Evolutionary conservation across 176 grass and related monocot species (phyloP).

Genomic region (Otatea glauca): DNA sequence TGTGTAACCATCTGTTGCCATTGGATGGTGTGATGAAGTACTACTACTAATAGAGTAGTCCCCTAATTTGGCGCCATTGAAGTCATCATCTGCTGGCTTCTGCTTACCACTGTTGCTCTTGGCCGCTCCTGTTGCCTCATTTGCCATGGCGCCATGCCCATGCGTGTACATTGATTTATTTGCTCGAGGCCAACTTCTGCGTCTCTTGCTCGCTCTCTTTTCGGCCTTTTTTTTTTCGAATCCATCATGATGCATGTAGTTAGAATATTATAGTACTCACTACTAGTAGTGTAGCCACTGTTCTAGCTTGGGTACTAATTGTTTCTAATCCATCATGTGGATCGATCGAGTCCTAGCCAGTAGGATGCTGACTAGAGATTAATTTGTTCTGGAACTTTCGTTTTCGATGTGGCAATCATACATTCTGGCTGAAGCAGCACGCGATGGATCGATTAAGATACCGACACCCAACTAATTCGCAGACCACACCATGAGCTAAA

Average conservation of each 20-base stretch:
- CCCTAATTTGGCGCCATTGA: background rate
- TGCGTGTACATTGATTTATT: background rate
- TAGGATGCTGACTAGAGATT: background rate
- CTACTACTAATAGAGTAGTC: background rate
- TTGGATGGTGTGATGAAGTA: background rate
- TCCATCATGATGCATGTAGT: background rate
- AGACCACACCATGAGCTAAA: background rate
- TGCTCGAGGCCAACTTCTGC: background rate
- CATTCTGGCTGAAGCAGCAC: background rate
- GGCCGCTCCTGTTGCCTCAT: background rate
- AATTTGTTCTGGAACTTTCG: background rate
- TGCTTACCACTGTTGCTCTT: background rate
- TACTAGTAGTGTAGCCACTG: background rate
- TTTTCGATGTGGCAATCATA: background rate
- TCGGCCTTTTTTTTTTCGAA: background rate
- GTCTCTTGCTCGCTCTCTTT: background rate
- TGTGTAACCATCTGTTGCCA: background rate
- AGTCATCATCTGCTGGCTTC: background rate
- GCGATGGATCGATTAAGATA: background rate
- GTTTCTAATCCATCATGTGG: background rate
- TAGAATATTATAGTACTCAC: background rate
- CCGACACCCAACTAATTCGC: constrained; percentile 1
- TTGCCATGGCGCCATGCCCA: background rate
- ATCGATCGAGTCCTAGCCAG: background rate
- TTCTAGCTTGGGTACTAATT: background rate